A percentile compares a stretch with the other conserved stretches of the same genome.
Evolutionary conservation across 495 filamentous ascomycete genomes (phyloP).

Genomic region (Penicillium salamii): DNA sequence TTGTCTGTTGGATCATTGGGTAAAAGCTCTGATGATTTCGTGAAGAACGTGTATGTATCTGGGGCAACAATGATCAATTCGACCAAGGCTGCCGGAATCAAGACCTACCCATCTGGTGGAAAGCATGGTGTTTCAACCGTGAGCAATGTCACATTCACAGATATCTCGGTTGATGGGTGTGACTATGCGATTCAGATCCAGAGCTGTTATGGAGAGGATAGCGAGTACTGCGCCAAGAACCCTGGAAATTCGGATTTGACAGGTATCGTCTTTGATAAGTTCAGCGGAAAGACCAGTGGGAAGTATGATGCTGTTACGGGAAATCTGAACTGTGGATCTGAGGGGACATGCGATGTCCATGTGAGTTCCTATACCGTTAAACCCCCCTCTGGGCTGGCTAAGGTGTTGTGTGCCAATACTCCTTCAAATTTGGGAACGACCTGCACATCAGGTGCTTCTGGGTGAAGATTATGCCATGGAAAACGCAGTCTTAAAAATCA

Average conservation of each 20-base stretch:
- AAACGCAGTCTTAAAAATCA: neutral
- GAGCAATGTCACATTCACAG: slow-evolving; percentile 41
- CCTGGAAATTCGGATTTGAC: slow-evolving; percentile 34
- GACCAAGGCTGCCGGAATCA: slow-evolving; percentile 44
- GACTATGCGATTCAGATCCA: slow-evolving; percentile 50
- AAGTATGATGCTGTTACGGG: slow-evolving; percentile 37
- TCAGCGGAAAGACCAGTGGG: slow-evolving; percentile 39
- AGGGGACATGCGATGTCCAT: slow-evolving; percentile 37
- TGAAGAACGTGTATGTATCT: slow-evolving; percentile 38
- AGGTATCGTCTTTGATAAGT: slow-evolving; percentile 32
- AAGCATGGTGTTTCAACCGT: slow-evolving; percentile 36
- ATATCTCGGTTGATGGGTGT: slow-evolving; percentile 33
- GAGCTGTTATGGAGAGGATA: slow-evolving; percentile 44
- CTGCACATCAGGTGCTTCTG: slow-evolving; percentile 39
- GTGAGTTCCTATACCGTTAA: slow-evolving; percentile 31
- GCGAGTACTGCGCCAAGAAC: slow-evolving; percentile 34
- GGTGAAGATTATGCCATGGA: slow-evolving; percentile 5
- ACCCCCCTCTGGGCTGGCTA: slow-evolving; percentile 29
- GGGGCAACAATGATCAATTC: slow-evolving; percentile 40
- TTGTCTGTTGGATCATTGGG: slow-evolving; percentile 41
- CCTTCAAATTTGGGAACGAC: slow-evolving; percentile 31
- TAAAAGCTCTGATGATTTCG: slow-evolving; percentile 26
- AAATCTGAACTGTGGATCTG: slow-evolving; percentile 39
- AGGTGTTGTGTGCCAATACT: slow-evolving; percentile 42
- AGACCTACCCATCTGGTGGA: slow-evolving; percentile 39